Conservation (phyloP, 1,284 basidiomycete genomes). For the Fomitopsis palustris region DNA sequence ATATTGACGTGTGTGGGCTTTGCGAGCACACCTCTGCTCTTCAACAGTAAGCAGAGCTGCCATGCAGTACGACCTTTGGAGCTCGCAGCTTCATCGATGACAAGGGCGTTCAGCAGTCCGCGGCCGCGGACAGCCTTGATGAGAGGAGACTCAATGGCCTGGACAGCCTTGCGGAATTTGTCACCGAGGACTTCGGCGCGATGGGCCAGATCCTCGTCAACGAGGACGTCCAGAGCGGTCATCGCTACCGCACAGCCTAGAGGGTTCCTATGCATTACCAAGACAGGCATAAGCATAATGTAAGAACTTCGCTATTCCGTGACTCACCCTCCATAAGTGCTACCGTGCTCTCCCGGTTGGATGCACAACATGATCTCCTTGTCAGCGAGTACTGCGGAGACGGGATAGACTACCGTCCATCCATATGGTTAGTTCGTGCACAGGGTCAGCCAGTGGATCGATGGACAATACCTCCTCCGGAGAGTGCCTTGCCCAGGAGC, state of each 20-base stretch:
- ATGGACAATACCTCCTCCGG: conserved; percentile 69
- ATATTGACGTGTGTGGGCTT: conserved; percentile 97
- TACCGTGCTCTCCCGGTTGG: conserved; percentile 96
- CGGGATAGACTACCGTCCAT: conserved; percentile 76
- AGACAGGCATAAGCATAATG: background rate
- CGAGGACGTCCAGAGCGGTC: conserved; percentile 85
- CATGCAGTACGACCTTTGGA: conserved; percentile 82
- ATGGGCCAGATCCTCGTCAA: conserved; percentile 81
- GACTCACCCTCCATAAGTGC: conserved; percentile 86
- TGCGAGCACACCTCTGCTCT: conserved; percentile 86
- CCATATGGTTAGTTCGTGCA: background rate
- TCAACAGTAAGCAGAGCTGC: conserved; percentile 93
- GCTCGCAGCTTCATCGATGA: conserved; percentile 86
- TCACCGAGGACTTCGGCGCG: conserved; percentile 80
- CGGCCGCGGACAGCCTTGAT: conserved; percentile 77
- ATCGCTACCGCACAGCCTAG: conserved; percentile 93
- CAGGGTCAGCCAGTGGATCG: conserved; percentile 9
- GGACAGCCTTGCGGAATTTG: conserved; percentile 72
- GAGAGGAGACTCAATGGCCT: conserved; percentile 65
- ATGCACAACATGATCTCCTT: conserved; percentile 93
- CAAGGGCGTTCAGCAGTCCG: conserved; percentile 91
- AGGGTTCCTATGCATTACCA: conserved; percentile 65
- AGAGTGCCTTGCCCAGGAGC: conserved; percentile 93
- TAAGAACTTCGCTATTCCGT: background rate
- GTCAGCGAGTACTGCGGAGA: conserved; percentile 91